These are phyloP conservation scores for Marasmius fiardii DNA, from an alignment of 1,284 basidiomycete species.

Conservation along the genomic window DNA sequence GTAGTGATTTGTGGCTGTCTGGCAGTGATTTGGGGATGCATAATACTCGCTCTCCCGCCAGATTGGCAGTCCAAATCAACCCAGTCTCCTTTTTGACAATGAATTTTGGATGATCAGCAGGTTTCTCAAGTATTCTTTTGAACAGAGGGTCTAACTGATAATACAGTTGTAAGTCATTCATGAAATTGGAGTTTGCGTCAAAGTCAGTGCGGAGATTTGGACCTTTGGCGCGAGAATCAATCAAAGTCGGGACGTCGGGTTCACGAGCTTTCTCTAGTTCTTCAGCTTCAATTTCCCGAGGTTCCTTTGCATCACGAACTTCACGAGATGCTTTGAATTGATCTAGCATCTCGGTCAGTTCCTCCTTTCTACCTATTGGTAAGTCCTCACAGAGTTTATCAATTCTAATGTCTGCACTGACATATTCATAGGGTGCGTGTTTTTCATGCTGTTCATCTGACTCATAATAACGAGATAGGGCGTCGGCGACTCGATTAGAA, in stretches of 20 bases:
- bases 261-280: too few relatives aligned
- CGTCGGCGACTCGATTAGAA: conserved; percentile 5
- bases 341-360: background rate
- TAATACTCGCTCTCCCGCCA: conserved; percentile 1
- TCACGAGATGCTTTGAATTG: too few relatives aligned
- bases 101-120: conserved; percentile 3
- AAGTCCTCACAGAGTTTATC: conserved; percentile 1
- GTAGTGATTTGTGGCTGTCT: conserved; percentile 5
- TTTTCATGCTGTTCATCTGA: background rate
- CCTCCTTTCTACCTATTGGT: conserved; percentile 13
- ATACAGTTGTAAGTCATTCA: background rate
- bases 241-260: too few relatives aligned
- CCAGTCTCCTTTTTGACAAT: background rate
- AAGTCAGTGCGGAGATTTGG: background rate
- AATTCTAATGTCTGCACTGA: background rate
- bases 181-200: background rate
- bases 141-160: background rate
- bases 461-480: conserved; percentile 11
- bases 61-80: conserved; percentile 5
- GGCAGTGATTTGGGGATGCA: background rate
- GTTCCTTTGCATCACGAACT: too few relatives aligned
- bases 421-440: background rate
- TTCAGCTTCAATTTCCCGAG: too few relatives aligned
- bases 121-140: background rate
- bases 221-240: too few relatives aligned